phyloP scores from a whole-genome alignment of 345 rosid species.

The Lumnitzera littorea region DNA sequence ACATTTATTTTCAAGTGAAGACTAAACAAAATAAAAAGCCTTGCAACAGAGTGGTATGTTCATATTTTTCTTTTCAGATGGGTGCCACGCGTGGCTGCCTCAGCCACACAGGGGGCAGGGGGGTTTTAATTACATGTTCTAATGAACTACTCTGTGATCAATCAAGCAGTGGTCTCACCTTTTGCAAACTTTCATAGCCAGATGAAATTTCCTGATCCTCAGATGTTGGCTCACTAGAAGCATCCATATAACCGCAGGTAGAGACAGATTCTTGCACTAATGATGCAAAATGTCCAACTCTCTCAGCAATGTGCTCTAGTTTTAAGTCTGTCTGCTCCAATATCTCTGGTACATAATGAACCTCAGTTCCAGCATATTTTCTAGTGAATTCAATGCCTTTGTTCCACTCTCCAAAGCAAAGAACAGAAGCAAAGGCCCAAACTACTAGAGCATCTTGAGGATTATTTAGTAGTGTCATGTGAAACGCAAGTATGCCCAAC shows the following conservation, averaged over 20 bases:
- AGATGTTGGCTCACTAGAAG: constrained; percentile 28
- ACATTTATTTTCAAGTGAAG: too few species aligned
- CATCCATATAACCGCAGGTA: constrained; percentile 30
- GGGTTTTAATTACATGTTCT: background rate
- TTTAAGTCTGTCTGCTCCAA: constrained; percentile 33
- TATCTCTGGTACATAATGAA: constrained; percentile 50
- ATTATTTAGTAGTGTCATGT: constrained; percentile 58
- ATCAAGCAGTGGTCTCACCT: background rate
- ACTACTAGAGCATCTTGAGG: constrained; percentile 76
- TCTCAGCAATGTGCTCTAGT: constrained; percentile 53
- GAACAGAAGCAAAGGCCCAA: constrained; percentile 60
- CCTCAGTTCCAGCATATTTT: constrained; percentile 27
- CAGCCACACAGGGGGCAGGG: too few species aligned
- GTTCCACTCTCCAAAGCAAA: constrained; percentile 63
- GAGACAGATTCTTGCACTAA: constrained; percentile 35
- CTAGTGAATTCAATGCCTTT: constrained; percentile 59
- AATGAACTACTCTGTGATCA: background rate
- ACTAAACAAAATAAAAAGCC: too few species aligned
- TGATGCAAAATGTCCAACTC: constrained; percentile 47
- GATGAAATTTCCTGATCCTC: constrained; percentile 25
- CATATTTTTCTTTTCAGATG: too few species aligned
- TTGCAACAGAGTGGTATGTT: too few species aligned
- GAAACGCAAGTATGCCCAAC: constrained; percentile 83
- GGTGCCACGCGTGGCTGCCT: too few species aligned
- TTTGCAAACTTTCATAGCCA: constrained; percentile 39